These are phyloP conservation scores for Penicillium taxi DNA, from an alignment of 495 filamentous ascomycete genomes.

Conservation along the genomic window DNA sequence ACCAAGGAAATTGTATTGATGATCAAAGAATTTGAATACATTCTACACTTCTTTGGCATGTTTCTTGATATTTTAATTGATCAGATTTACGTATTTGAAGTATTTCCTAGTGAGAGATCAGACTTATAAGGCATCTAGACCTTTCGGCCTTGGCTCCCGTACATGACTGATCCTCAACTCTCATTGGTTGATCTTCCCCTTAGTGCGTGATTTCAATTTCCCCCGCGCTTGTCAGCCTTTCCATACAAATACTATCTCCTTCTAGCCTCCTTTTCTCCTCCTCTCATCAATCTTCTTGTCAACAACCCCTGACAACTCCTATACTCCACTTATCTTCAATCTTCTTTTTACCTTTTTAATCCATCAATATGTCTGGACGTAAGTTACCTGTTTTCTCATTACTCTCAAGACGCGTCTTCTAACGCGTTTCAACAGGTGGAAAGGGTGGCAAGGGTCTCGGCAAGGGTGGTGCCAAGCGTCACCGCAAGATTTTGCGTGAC, in stretches of 20 bases:
- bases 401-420: slow-evolving; percentile 25
- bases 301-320: slow-evolving; percentile 11
- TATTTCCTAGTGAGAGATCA: slow-evolving; percentile 23
- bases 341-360: slow-evolving; percentile 22
- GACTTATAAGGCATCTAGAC: slow-evolving; percentile 5
- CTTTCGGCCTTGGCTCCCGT: slow-evolving; percentile 22
- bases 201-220: slow-evolving; percentile 39
- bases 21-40: slow-evolving; percentile 13
- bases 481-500: slow-evolving; percentile 99
- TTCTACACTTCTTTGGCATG: slow-evolving; percentile 12
- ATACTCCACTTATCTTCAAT: slow-evolving; percentile 26
- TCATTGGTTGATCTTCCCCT: slow-evolving; percentile 35
- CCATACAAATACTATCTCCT: slow-evolving; percentile 42
- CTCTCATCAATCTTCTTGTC: slow-evolving; percentile 31
- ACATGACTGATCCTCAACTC: slow-evolving; percentile 30
- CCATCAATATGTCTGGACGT: slow-evolving; percentile 63
- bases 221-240: slow-evolving; percentile 21
- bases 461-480: slow-evolving; percentile 86
- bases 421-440: slow-evolving; percentile 56
- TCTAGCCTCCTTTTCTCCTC: slow-evolving; percentile 24
- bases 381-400: slow-evolving; percentile 30
- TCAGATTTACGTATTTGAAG: slow-evolving; percentile 21
- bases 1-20: slow-evolving; percentile 12
- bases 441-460: slow-evolving; percentile 99
- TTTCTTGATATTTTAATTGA: slow-evolving; percentile 3